Percentiles rank a stretch among this genome's conserved stretches.
These are phyloP conservation scores for Elongisporangium anandrum DNA, from an alignment of 352 stramenopile species.

Conservation along the genomic window DNA sequence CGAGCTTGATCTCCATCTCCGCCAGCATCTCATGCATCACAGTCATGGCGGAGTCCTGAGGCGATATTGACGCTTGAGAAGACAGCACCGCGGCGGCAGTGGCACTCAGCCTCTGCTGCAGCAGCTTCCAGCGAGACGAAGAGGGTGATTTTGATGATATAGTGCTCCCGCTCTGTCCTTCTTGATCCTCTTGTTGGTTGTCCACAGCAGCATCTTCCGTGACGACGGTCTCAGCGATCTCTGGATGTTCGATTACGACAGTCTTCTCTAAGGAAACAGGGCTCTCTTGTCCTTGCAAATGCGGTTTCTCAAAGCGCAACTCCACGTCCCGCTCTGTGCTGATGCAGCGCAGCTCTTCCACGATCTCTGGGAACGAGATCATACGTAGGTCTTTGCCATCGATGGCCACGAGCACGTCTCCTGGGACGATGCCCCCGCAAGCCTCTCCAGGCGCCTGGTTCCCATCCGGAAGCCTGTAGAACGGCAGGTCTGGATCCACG, in stretches of 20 bases:
- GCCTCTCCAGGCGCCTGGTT: constrained; percentile 47
- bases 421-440: constrained; percentile 36
- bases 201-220: constrained; percentile 8
- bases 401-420: constrained; percentile 48
- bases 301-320: constrained; percentile 36
- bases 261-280: not conserved
- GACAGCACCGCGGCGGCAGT: constrained; percentile 11
- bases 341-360: constrained; percentile 60
- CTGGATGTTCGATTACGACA: not conserved
- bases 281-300: not conserved
- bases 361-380: constrained; percentile 37
- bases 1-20: constrained; percentile 25
- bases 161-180: constrained; percentile 6
- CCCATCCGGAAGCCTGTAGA: constrained; percentile 64
- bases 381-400: constrained; percentile 25
- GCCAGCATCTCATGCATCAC: constrained; percentile 12
- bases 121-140: constrained; percentile 24
- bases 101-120: constrained; percentile 26
- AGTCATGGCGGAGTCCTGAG: not conserved
- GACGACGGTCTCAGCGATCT: not conserved
- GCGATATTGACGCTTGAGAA: constrained; percentile 2
- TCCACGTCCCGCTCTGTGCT: constrained; percentile 22
- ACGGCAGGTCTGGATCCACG: constrained; percentile 54
- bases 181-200: constrained; percentile 3
- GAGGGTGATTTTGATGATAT: constrained; percentile 6